These are phyloP conservation scores for Scutellaria minor DNA, from an alignment of 257 asterid genomes.

Conservation along the genomic window DNA sequence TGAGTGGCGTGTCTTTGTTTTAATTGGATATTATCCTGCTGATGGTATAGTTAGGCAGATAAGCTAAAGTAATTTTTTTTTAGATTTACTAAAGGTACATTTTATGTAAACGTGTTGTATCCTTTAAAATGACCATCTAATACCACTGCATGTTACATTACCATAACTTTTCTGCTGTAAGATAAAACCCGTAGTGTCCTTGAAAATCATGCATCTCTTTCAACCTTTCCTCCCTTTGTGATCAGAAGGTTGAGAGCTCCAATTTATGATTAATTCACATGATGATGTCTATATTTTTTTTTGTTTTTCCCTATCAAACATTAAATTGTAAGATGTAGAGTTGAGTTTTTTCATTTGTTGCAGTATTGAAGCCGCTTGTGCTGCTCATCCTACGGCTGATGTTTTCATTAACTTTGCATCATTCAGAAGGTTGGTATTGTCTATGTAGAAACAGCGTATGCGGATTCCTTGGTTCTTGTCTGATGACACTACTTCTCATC, in stretches of 20 bases:
- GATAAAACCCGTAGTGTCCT: neutral
- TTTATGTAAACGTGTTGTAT: neutral
- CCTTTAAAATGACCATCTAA: slow-evolving; percentile 8
- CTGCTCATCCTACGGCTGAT: slow-evolving; percentile 97
- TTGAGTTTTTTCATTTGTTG: slow-evolving; percentile 29
- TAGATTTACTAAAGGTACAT: no score
- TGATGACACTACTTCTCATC: slow-evolving; percentile 34
- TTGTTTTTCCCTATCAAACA: neutral
- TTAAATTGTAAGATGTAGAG: slow-evolving; percentile 15
- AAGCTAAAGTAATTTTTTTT: neutral
- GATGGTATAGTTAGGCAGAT: slow-evolving; percentile 20
- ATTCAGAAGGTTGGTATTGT: slow-evolving; percentile 78
- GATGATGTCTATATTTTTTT: neutral
- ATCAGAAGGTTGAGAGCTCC: neutral
- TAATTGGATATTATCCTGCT: slow-evolving; percentile 3
- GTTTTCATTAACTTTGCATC: slow-evolving; percentile 99
- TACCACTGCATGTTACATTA: slow-evolving; percentile 1
- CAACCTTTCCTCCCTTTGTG: neutral
- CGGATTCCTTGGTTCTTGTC: slow-evolving; percentile 33
- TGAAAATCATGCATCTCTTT: no score
- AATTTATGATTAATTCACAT: slow-evolving; percentile 11
- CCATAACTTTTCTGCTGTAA: neutral
- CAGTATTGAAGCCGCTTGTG: slow-evolving; percentile 95
- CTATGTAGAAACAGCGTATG: slow-evolving; percentile 12
- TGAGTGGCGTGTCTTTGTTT: neutral